Base-by-base conservation (phyloP, 768 basidiomycete species). In the Harrya chromipes region DNA sequence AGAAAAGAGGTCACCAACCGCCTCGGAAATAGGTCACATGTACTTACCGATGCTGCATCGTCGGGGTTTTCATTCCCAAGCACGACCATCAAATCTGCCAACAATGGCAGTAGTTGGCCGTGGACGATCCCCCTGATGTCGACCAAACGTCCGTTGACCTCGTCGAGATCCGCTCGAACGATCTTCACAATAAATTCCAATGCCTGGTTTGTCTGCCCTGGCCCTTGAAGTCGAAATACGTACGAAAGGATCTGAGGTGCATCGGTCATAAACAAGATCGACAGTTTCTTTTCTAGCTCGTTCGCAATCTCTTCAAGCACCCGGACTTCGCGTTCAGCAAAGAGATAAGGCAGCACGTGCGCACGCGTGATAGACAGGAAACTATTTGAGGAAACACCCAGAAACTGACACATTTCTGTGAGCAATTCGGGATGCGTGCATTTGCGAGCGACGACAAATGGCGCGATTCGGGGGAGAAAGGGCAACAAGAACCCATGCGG, bases 81-180 rank as follows among this genome's bases (percentile, higher is more conserved):
- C 11, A 78, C 77, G 31, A 92, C 76, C 17, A 93, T 84, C 20
- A 98, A 70, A 52, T 85, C 82, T 6, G 84, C 82, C 12, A 95
- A 73, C 23, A 95, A 70, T 4, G 83, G 77, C 1, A 90, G 77
- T 26, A 85, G 69, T 51, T 80, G 85, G 51, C 83, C 84, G 40
- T 79, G 80, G 38, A 94, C 77, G 59, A 87, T 68, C 45, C 73
- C 75, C 43, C 71, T 70, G 11, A 80, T 61, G 33, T 70, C 66
- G 33, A 76, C 72, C 23, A 56, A 49, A 38, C 77, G 74, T 33
- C 59, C 50, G 17, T 64, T 57, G 20, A 23, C 46, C 12, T 63
- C 62, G 24, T 61, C 54, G 0, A 77, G 74, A 1, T 76, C 76
- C 21, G 78, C 75, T 14, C 61, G 66, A n/a, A 93, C 65, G n/a